Evolutionary conservation across 1,284 basidiomycete species (phyloP), one percentile per base, ranked within the genome.

Genomic region (Cutaneotrichosporon dermatis): DNA sequence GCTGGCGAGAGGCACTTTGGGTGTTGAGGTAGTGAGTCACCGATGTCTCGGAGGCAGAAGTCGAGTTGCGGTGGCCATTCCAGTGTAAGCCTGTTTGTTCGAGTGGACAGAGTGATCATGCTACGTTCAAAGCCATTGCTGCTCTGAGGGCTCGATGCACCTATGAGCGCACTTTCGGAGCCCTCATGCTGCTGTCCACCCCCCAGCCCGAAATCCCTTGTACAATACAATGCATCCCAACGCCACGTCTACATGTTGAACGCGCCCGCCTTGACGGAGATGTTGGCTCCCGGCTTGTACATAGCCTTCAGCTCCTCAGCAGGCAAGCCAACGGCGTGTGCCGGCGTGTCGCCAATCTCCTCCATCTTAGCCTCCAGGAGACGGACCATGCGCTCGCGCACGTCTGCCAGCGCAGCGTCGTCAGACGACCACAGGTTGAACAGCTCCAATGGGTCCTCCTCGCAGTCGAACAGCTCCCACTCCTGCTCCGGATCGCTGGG

Each of bases 391-490:
- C 54, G 40, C 51, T 63, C 60, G 25, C 59, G 56, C 15, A 55
- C 60, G 39, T 39, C 46, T 5, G 41, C 33, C 39, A 61, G 50
- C 7, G 13, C 40, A 15, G 16, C 45, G n/a, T 61, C 61, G 7
- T 51, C 44, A 2, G 25, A 25, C 25, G 25, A 25, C 59, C 61
- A 67, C 33, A 65, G 44, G 51, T 67, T 67, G 52, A 66, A 65
- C 51, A 67, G 54, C 52, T 67, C 64, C 7, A 67, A 50, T 13
- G 65, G 65, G 51, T 67, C 65, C 51, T 57, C 50, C n/a, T 57
- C 48, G 50, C 65, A 67, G 44, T 67, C 65, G 54, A 65, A 67
- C 40, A 67, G 53, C 57, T 67, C 65, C 65, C 65, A 67, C 43
- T 67, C 65, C 50, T 63, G 54, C 51, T 65, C 61, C 5, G 65